Conservation (phyloP, 164 flowering plant species). For the Umbellularia californica region DNA sequence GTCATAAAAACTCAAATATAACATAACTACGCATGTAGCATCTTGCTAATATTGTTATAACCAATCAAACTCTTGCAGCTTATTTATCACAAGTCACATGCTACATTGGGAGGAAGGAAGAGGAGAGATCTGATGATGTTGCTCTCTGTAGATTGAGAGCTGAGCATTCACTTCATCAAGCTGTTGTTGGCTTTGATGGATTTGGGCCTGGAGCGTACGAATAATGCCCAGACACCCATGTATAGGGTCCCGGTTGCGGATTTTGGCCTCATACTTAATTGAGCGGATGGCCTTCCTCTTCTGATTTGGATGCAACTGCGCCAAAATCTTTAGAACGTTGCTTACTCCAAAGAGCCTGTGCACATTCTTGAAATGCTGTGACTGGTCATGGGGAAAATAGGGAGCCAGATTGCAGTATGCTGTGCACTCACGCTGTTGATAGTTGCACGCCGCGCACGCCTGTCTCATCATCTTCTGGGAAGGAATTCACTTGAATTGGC, state of each 20-base stretch:
- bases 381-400: conserved; percentile 41
- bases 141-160: conserved; percentile 40
- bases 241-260: conserved; percentile 34
- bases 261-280: conserved; percentile 34
- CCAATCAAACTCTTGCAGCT: no score
- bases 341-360: conserved; percentile 54
- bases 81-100: not conserved
- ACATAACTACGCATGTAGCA: no score
- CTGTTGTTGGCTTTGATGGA: conserved; percentile 35
- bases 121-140: conserved; percentile 18
- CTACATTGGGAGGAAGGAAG: conserved; percentile 15
- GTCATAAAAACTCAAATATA: no score
- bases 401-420: conserved; percentile 56
- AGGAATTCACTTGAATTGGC: no score
- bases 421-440: conserved; percentile 51
- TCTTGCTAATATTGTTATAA: no score
- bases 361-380: conserved; percentile 43
- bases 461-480: conserved; percentile 25
- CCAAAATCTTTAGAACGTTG: conserved; percentile 39
- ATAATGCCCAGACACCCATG: conserved; percentile 35
- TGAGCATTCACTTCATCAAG: conserved; percentile 41
- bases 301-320: conserved; percentile 11
- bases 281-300: conserved; percentile 34
- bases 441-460: conserved; percentile 73
- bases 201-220: conserved; percentile 11